Conservation (phyloP, 148 eudicot species). For the Arbutus unedo region DNA sequence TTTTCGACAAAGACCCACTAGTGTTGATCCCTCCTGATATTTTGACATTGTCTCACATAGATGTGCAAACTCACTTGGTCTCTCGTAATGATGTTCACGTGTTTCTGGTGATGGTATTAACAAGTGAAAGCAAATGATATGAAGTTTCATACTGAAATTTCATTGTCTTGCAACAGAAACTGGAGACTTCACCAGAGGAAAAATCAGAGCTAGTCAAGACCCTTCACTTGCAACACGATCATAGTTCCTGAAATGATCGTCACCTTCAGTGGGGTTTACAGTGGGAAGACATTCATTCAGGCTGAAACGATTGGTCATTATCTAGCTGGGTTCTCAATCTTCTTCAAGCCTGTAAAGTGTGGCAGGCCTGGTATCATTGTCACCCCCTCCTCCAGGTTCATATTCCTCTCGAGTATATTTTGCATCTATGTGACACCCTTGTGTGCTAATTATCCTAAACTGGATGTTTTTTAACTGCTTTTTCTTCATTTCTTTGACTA, state of each 20-base stretch:
- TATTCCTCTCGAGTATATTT: too few species aligned
- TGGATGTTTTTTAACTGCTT: too few species aligned
- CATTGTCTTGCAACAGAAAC: slow-evolving; percentile 44
- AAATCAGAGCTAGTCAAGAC: slow-evolving; percentile 55
- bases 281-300: slow-evolving; percentile 73
- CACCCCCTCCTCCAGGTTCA: too few species aligned
- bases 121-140: neutral
- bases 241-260: slow-evolving; percentile 78
- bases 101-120: neutral
- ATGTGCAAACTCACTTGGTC: neutral
- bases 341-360: slow-evolving; percentile 80
- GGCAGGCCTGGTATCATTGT: too few species aligned
- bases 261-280: slow-evolving; percentile 73
- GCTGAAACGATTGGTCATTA: slow-evolving; percentile 83
- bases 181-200: slow-evolving; percentile 69
- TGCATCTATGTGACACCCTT: too few species aligned
- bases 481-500: too few species aligned
- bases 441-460: too few species aligned
- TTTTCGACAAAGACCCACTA: neutral
- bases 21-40: neutral
- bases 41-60: neutral
- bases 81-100: neutral
- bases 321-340: slow-evolving; percentile 73
- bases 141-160: neutral
- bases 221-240: slow-evolving; percentile 68